These are phyloP conservation scores for Sporothrix schenckii DNA, from an alignment of 2,329 filamentous ascomycete species.

Conservation along the genomic window DNA sequence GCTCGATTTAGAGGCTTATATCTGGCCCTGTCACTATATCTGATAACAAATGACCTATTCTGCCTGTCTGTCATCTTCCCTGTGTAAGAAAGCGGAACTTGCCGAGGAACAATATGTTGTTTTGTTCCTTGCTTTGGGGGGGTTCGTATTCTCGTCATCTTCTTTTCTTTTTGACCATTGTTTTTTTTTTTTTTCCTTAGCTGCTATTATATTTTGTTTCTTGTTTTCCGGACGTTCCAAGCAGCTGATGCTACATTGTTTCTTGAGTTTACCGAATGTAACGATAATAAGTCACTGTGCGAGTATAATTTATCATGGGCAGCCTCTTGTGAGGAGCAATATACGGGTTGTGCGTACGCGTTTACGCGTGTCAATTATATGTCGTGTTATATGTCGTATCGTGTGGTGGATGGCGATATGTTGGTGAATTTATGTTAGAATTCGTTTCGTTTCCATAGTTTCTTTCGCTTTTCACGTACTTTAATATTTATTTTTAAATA, in stretches of 20 bases:
- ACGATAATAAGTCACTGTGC: neutral
- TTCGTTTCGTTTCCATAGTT: too few species aligned
- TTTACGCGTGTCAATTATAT: neutral
- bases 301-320: conserved; percentile 1
- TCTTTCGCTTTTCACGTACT: too few species aligned
- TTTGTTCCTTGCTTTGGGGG: too few species aligned
- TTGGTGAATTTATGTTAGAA: too few species aligned
- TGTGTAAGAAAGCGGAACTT: neutral
- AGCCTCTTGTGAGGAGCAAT: neutral
- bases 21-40: neutral
- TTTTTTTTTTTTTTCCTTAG: neutral
- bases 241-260: conserved; percentile 10
- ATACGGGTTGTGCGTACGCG: neutral
- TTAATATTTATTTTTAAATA: too few species aligned
- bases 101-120: neutral
- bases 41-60: neutral
- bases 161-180: neutral
- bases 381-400: neutral
- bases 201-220: neutral
- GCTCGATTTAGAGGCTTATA: neutral
- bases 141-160: neutral
- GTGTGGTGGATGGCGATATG: neutral
- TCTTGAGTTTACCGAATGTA: conserved; percentile 5
- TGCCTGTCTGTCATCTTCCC: neutral
- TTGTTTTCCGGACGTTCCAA: conserved; percentile 13